Percentiles rank a stretch among this genome's conserved stretches.
Conservation (phyloP, 225 moss, liverwort and hornwort species). For the Polytrichum commune region DNA sequence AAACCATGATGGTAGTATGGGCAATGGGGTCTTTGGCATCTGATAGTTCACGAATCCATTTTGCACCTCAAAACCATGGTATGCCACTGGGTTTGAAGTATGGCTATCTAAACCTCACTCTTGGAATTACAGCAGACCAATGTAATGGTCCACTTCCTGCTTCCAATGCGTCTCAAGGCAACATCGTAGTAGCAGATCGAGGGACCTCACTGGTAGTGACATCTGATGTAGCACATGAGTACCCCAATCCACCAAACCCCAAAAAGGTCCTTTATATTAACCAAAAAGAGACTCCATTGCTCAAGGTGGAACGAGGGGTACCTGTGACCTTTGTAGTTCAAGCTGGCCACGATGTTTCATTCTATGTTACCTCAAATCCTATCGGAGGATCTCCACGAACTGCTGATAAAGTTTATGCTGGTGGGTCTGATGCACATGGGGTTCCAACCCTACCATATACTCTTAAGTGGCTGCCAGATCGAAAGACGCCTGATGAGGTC, state of each 20-base stretch:
- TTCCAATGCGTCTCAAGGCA: slow-evolving; percentile 63
- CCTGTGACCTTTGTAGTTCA: slow-evolving; percentile 89
- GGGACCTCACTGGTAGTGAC: slow-evolving; percentile 76
- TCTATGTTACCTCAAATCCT: slow-evolving; percentile 85
- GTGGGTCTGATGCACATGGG: slow-evolving; percentile 77
- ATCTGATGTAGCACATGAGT: slow-evolving; percentile 67
- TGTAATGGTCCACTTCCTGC: slow-evolving; percentile 87
- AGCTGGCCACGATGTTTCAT: slow-evolving; percentile 89
- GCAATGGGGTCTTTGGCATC: slow-evolving; percentile 85
- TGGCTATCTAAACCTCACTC: slow-evolving; percentile 48
- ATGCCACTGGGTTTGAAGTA: slow-evolving; percentile 58
- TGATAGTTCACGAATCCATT: slow-evolving; percentile 63
- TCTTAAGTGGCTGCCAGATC: slow-evolving; percentile 84
- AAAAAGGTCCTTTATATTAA: slow-evolving; percentile 86
- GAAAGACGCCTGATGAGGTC: slow-evolving; percentile 85
- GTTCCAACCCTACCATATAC: slow-evolving; percentile 71
- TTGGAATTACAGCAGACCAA: slow-evolving; percentile 54
- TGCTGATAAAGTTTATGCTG: slow-evolving; percentile 65
- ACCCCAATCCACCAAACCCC: slow-evolving; percentile 93
- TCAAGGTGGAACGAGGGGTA: slow-evolving; percentile 96
- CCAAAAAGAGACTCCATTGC: slow-evolving; percentile 84
- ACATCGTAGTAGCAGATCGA: slow-evolving; percentile 94
- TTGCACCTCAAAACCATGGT: slow-evolving; percentile 91
- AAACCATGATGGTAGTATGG: slow-evolving; percentile 77
- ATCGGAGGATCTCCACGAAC: slow-evolving; percentile 58